Evolutionary conservation across 192 early-diverging fungal genomes (phyloP).

Genomic region (Podila horticola): DNA sequence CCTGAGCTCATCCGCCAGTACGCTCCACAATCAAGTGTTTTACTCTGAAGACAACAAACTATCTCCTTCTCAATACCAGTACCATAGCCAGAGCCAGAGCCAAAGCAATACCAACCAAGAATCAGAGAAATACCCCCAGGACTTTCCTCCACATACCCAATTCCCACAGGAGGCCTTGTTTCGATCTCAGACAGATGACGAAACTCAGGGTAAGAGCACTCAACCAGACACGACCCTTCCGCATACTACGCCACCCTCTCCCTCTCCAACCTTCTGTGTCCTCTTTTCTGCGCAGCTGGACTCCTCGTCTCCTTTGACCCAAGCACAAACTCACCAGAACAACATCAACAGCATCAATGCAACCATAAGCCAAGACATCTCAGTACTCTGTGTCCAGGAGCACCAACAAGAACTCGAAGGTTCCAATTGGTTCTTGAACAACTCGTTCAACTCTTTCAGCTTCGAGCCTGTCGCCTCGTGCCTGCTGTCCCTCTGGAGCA

Average conservation of each 20-base stretch:
- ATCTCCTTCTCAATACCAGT: not conserved
- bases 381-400: not conserved
- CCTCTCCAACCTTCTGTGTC: not conserved
- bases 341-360: not conserved
- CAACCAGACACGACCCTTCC: not conserved
- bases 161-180: conserved; percentile 7
- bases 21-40: not conserved
- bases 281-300: conserved; percentile 1
- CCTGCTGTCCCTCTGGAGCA: not conserved
- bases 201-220: not conserved
- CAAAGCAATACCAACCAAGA: not conserved
- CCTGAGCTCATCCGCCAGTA: conserved; percentile 2
- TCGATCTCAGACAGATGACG: not conserved
- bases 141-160: no score
- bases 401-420: not conserved
- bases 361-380: no score
- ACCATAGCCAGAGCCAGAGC: not conserved
- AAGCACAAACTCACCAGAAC: not conserved
- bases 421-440: not conserved
- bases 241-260: not conserved
- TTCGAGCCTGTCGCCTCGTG: conserved; percentile 1
- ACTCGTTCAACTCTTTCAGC: not conserved
- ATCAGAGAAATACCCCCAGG: no score
- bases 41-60: not conserved
- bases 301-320: not conserved